Evolutionary conservation across 371 early-diverging fungal species (phyloP).

Genomic region (Actinomortierella ambigua): DNA sequence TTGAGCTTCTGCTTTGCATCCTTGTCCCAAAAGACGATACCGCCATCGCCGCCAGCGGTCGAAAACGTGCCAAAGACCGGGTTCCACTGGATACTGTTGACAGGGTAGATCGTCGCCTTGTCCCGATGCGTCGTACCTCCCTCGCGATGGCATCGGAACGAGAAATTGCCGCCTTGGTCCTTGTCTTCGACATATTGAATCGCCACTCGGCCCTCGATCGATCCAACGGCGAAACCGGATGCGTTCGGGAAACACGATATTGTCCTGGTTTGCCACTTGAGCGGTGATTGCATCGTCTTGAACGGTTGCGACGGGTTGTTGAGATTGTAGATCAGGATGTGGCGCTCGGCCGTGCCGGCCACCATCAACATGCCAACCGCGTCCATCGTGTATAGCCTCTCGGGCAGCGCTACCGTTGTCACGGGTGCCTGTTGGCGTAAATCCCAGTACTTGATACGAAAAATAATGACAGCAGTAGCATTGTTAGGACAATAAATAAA

Average conservation of each 20-base stretch:
- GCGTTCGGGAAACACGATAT: slow-evolving; percentile 70
- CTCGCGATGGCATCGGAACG: slow-evolving; percentile 95
- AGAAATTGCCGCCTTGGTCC: slow-evolving; percentile 77
- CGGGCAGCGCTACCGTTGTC: slow-evolving; percentile 68
- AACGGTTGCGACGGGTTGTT: slow-evolving; percentile 71
- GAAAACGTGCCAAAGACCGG: slow-evolving; percentile 88
- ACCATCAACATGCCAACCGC: slow-evolving; percentile 69
- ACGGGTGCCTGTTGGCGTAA: slow-evolving; percentile 68
- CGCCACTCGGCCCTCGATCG: slow-evolving; percentile 92
- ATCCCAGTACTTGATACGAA: slow-evolving; percentile 77
- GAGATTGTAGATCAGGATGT: slow-evolving; percentile 73
- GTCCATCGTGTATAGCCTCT: slow-evolving; percentile 88
- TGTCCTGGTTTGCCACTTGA: slow-evolving; percentile 79
- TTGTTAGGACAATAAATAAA: background rate
- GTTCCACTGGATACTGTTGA: slow-evolving; percentile 86
- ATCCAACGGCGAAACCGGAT: slow-evolving; percentile 91
- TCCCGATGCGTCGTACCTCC: slow-evolving; percentile 48
- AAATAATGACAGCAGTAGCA: slow-evolving; percentile 5
- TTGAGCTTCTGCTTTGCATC: slow-evolving; percentile 88
- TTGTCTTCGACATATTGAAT: slow-evolving; percentile 91
- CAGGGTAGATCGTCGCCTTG: slow-evolving; percentile 73
- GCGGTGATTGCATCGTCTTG: slow-evolving; percentile 66
- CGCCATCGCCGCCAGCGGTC: slow-evolving; percentile 93
- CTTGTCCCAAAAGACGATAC: slow-evolving; percentile 95
- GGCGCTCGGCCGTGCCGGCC: slow-evolving; percentile 79